Base-by-base conservation (phyloP, 257 asterid genomes). In the Nicotiana undulata region DNA sequence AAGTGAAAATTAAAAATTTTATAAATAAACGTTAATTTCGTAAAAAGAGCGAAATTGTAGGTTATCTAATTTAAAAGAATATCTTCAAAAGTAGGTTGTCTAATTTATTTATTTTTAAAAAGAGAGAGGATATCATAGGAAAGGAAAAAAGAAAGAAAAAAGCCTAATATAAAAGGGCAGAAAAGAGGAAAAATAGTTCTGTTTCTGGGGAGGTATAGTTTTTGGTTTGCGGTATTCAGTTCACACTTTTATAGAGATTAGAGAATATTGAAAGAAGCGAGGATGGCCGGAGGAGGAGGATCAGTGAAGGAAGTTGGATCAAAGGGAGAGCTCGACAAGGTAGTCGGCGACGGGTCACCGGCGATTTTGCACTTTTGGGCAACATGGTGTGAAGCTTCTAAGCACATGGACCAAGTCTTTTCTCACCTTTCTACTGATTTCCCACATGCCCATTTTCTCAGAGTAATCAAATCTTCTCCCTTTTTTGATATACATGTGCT, bases 341-440 rank as follows among this genome's bases (percentile, higher is more conserved):
- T 83, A 26, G 75, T 92, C 29, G 80, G 74, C 18, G 91, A 85
- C 58, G 92, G 94, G 15, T 53, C 55, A 60, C 91, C 97, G 13
- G 91, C 82, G 56, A 83, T 91, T 81, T 46, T 96, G 16, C 99
- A 96, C 90, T 96, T 96, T 77, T 96, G 99, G 98, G 99, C 99
- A 26, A 81, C 97, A 55, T 96, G 99, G 99, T 96, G 99, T 81
- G 99, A 94, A 66, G 97, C 98, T 40, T 96, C 99, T 46, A 96
- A 94, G 90, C 98, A 96, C 87, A 96, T 96, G 99, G 99, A 94
- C 86, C 94, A 94, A 91, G 97, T 96, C 72, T 96, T 96, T 88
- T 88, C 97, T 65, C 98, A 91, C 66, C 97, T 96, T 81, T 89
- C 98, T 67, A 90, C 90, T 80, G 99, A 96, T 91, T 92, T 92